Conservation (phyloP, 768 basidiomycete genomes). For the Hysterangium stoloniferum region DNA sequence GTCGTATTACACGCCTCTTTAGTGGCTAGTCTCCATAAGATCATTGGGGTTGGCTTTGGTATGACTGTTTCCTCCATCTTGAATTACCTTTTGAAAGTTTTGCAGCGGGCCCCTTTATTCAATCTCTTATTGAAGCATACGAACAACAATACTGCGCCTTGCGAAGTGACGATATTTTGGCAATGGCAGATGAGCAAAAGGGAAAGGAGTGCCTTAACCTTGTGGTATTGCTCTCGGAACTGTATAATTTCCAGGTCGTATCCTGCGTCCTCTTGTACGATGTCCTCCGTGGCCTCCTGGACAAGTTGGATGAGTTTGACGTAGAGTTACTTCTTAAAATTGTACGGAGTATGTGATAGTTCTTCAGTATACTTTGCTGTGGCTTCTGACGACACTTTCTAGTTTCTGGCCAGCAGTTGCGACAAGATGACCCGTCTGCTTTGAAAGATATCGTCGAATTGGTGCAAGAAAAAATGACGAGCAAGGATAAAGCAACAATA, state of each 20-base stretch:
- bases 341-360: conserved; percentile 53
- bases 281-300: conserved; percentile 68
- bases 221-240: conserved; percentile 77
- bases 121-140: conserved; percentile 60
- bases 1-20: conserved; percentile 85
- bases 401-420: conserved; percentile 91
- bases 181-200: conserved; percentile 12
- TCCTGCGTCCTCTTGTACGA: conserved; percentile 88
- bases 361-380: conserved; percentile 11
- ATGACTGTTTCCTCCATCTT: conserved; percentile 20
- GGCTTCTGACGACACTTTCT: conserved; percentile 6
- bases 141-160: conserved; percentile 44
- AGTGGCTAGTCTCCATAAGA: conserved; percentile 70
- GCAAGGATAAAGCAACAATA: conserved; percentile 34
- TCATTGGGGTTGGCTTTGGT: conserved; percentile 88
- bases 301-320: conserved; percentile 61
- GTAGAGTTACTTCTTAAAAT: conserved; percentile 87
- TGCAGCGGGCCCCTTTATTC: conserved; percentile 76
- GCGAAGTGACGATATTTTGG: conserved; percentile 15
- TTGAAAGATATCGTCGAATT: conserved; percentile 85
- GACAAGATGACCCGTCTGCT: conserved; percentile 86
- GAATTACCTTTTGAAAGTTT: not conserved
- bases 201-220: conserved; percentile 91
- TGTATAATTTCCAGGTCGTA: conserved; percentile 95
- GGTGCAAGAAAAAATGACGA: conserved; percentile 64